Conservation (phyloP, 2,329 filamentous ascomycete genomes). For the Beauveria caledonica region DNA sequence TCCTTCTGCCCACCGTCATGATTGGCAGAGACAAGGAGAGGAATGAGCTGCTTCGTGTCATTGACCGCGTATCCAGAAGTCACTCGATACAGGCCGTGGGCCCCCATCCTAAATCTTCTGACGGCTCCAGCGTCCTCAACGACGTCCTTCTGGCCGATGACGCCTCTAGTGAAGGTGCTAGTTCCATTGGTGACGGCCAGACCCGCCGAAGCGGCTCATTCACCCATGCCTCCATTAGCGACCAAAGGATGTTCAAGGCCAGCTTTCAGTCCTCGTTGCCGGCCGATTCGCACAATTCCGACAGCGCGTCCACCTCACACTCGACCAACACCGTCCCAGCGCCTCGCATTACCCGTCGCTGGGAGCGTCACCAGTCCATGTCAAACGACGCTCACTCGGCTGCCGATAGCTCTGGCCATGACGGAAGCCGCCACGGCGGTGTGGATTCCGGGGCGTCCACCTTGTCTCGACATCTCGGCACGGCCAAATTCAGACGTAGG, state of each 20-base stretch:
- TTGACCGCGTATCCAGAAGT: slow-evolving; percentile 65
- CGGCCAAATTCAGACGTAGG: slow-evolving; percentile 50
- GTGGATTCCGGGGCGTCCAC: slow-evolving; percentile 40
- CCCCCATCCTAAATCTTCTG: slow-evolving; percentile 39
- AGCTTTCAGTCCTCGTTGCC: slow-evolving; percentile 34
- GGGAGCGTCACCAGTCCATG: slow-evolving; percentile 45
- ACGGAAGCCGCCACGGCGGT: slow-evolving; percentile 34
- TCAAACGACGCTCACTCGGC: slow-evolving; percentile 40
- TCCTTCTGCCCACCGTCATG: slow-evolving; percentile 73
- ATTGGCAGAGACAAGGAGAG: slow-evolving; percentile 72
- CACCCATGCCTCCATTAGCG: slow-evolving; percentile 34
- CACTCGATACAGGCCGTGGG: slow-evolving; percentile 43
- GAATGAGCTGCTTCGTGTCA: slow-evolving; percentile 60
- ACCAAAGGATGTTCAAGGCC: slow-evolving; percentile 30
- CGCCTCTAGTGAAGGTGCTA: slow-evolving; percentile 51
- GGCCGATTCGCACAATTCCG: slow-evolving; percentile 34
- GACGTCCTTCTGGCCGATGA: slow-evolving; percentile 42
- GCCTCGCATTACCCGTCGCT: slow-evolving; percentile 33
- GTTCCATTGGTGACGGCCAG: slow-evolving; percentile 43
- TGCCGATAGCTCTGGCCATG: slow-evolving; percentile 35
- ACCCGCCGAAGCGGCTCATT: slow-evolving; percentile 43
- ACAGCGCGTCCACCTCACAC: slow-evolving; percentile 39
- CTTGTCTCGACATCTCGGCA: slow-evolving; percentile 45
- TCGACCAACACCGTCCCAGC: slow-evolving; percentile 26
- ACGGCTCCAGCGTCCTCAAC: slow-evolving; percentile 45